phyloP scores from a whole-genome alignment of 371 early-diverging fungal species.

The Mucor mucedo region DNA sequence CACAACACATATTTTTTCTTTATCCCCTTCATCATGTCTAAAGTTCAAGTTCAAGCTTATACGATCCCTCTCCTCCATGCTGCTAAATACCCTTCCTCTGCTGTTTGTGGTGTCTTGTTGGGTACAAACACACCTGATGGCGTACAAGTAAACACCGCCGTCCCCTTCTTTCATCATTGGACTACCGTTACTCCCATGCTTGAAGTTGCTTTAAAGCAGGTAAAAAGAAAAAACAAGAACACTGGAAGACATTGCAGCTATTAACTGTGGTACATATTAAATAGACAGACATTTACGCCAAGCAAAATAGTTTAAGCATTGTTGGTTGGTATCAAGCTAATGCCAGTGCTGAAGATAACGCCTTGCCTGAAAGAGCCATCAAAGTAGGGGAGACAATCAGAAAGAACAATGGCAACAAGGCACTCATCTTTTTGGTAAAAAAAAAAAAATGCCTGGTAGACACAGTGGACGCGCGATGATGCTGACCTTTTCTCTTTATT shows the following conservation, averaged over 20 bases:
- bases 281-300: constrained; percentile 60
- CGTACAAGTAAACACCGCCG: constrained; percentile 59
- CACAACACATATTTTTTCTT: not conserved
- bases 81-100: constrained; percentile 75
- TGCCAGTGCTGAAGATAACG: constrained; percentile 45
- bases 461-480: not conserved
- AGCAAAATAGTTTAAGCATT: constrained; percentile 50
- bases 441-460: not conserved
- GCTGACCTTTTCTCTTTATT: not conserved
- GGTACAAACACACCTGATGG: constrained; percentile 47
- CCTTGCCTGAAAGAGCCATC: constrained; percentile 54
- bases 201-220: constrained; percentile 80
- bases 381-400: constrained; percentile 60
- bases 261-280: not conserved
- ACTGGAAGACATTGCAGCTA: not conserved
- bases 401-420: constrained; percentile 34
- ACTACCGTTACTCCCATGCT: constrained; percentile 77
- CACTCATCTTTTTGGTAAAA: constrained; percentile 50
- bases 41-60: constrained; percentile 57
- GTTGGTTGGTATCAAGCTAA: constrained; percentile 72
- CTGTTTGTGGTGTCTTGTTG: constrained; percentile 74
- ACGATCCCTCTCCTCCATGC: constrained; percentile 78
- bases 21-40: not conserved
- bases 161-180: constrained; percentile 85
- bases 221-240: constrained; percentile 21